These are phyloP conservation scores for Leccinum brunneo-olivaceum DNA, from an alignment of 1,284 basidiomycete species.

Conservation along the genomic window DNA sequence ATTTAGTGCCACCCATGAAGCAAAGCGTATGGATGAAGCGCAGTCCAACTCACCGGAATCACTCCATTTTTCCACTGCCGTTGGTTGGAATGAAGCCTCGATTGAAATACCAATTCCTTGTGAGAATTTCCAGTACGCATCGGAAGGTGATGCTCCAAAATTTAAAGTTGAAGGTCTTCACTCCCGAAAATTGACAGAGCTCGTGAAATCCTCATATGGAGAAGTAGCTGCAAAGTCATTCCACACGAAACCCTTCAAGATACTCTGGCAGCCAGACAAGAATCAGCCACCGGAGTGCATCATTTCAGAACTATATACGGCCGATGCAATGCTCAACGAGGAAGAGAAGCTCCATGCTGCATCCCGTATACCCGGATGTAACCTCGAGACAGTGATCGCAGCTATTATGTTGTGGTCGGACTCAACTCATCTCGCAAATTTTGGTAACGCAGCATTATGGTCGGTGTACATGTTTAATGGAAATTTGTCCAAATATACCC, in stretches of 20 bases:
- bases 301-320: neutral
- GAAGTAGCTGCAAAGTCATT: slow-evolving; percentile 8
- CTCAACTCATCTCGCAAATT: slow-evolving; percentile 21
- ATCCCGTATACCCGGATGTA: neutral
- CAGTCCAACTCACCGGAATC: too few species aligned
- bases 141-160: too few species aligned
- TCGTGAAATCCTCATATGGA: too few species aligned
- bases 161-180: too few species aligned
- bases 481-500: slow-evolving; percentile 15
- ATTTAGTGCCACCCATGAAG: too few species aligned
- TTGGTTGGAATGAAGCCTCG: too few species aligned
- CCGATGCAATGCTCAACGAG: neutral
- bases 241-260: neutral
- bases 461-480: slow-evolving; percentile 28
- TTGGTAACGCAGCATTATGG: slow-evolving; percentile 19
- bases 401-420: slow-evolving; percentile 33
- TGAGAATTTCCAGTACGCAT: too few species aligned
- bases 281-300: neutral
- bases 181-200: too few species aligned
- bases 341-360: neutral
- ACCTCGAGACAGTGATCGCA: neutral
- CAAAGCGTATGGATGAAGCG: too few species aligned
- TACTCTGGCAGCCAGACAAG: neutral
- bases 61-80: too few species aligned
- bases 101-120: too few species aligned